Percentiles rank a stretch among this genome's conserved stretches.
Evolutionary conservation across 1,139 yeast species (phyloP).

Genomic region (Yamadazyma spencermartinsiae): DNA sequence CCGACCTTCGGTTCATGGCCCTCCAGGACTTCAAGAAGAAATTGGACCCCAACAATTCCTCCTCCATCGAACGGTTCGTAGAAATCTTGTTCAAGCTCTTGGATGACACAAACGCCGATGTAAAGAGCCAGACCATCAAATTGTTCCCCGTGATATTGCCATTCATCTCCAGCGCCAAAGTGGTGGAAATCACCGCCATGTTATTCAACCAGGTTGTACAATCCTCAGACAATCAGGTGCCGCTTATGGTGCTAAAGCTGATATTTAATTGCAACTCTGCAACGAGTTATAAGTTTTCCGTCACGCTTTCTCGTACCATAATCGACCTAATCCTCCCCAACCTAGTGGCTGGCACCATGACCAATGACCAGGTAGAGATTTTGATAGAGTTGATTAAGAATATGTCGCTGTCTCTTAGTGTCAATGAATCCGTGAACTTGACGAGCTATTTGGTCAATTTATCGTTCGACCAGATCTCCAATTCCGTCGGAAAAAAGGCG

Average conservation of each 20-base stretch:
- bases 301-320: conserved; percentile 23
- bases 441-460: conserved; percentile 38
- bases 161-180: conserved; percentile 26
- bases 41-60: conserved; percentile 28
- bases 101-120: conserved; percentile 70
- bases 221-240: conserved; percentile 20
- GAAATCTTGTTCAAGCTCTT: conserved; percentile 54
- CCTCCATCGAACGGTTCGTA: conserved; percentile 40
- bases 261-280: conserved; percentile 51
- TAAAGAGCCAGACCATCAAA: conserved; percentile 74
- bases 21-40: conserved; percentile 67
- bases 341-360: conserved; percentile 22
- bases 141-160: conserved; percentile 47
- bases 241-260: conserved; percentile 62
- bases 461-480: conserved; percentile 37
- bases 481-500: conserved; percentile 52
- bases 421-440: conserved; percentile 39
- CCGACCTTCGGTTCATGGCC: conserved; percentile 87
- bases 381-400: conserved; percentile 57
- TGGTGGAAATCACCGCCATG: conserved; percentile 23
- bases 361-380: conserved; percentile 66
- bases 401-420: conserved; percentile 51
- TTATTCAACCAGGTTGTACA: conserved; percentile 26
- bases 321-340: conserved; percentile 23
- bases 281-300: conserved; percentile 23